A percentile compares a stretch with the other conserved stretches of the same genome.
These are phyloP conservation scores for Fusarium sp. DNA, from an alignment of 2,329 filamentous ascomycete genomes.

Conservation along the genomic window DNA sequence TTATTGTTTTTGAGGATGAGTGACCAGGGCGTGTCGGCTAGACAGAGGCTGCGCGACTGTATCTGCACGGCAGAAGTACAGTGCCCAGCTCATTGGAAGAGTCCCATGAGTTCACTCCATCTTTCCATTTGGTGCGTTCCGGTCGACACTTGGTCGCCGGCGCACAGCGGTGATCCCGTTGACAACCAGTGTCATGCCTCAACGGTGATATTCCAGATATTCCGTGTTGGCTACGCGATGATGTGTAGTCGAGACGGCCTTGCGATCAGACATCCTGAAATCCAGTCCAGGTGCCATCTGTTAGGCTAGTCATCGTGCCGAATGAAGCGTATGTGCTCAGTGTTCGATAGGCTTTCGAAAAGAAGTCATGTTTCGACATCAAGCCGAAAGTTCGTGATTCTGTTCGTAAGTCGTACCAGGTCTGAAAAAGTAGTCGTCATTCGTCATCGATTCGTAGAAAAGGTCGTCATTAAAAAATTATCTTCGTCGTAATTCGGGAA, in stretches of 20 bases:
- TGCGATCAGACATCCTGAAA: constrained; percentile 39
- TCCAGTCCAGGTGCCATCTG: constrained; percentile 45
- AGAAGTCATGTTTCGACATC: constrained; percentile 49
- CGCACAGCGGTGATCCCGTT: constrained; percentile 50
- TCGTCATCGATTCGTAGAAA: constrained; percentile 54
- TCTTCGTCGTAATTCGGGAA: constrained; percentile 56
- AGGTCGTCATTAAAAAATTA: constrained; percentile 58
- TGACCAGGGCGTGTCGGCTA: constrained; percentile 36
- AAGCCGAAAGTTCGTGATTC: constrained; percentile 47
- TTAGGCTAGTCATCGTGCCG: constrained; percentile 42
- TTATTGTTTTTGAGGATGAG: constrained; percentile 10
- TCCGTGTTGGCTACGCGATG: constrained; percentile 51
- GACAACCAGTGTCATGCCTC: constrained; percentile 60
- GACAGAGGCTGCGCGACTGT: constrained; percentile 41
- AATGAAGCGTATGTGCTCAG: constrained; percentile 45
- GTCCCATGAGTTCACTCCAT: constrained; percentile 44
- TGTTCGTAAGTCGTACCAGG: constrained; percentile 49
- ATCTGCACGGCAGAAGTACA: constrained; percentile 50
- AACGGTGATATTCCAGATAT: constrained; percentile 55
- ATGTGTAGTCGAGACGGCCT: constrained; percentile 48
- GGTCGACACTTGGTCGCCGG: constrained; percentile 9
- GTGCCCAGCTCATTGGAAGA: constrained; percentile 47
- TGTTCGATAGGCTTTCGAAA: constrained; percentile 44
- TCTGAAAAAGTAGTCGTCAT: constrained; percentile 49
- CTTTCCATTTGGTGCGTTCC: constrained; percentile 42